phyloP scores from a whole-genome alignment of 2,329 filamentous ascomycete species.

The Davidsoniella eucalypti region DNA sequence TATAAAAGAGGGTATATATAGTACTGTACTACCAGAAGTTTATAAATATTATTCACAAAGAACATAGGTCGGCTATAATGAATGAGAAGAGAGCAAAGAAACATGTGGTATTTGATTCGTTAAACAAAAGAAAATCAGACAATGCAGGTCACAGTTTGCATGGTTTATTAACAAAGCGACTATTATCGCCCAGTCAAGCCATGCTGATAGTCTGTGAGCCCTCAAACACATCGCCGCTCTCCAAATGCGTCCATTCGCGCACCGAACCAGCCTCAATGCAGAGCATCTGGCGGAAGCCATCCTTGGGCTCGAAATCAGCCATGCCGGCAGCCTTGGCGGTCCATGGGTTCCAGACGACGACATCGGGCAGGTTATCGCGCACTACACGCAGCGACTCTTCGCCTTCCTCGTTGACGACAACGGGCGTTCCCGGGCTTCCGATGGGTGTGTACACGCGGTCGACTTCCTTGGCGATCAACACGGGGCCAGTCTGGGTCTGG shows the following conservation, averaged over 20 bases:
- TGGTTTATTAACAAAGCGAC: background rate
- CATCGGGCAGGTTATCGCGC: constrained; percentile 70
- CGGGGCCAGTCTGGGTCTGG: constrained; percentile 45
- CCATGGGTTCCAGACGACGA: constrained; percentile 98
- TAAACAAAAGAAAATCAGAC: no score
- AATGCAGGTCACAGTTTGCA: background rate
- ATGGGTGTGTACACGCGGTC: constrained; percentile 75
- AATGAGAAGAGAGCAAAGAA: background rate
- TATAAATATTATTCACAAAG: no score
- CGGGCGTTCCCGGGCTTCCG: constrained; percentile 38
- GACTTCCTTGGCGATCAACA: constrained; percentile 62
- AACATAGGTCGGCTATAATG: background rate
- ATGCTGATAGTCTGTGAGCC: constrained; percentile 38
- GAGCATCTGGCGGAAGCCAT: constrained; percentile 84
- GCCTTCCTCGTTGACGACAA: constrained; percentile 46
- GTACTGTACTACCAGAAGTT: no score
- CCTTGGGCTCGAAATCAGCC: constrained; percentile 74
- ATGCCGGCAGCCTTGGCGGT: constrained; percentile 66
- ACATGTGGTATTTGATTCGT: no score
- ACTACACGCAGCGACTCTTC: constrained; percentile 54
- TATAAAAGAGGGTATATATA: background rate
- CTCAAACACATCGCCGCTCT: constrained; percentile 55
- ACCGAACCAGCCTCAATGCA: constrained; percentile 87
- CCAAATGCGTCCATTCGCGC: constrained; percentile 64
- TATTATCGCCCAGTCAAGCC: constrained; percentile 5